Evolutionary conservation across 2,329 filamentous ascomycete genomes (phyloP), one percentile per base, ranked within the genome.

Genomic region (Microcyclospora tardicrescens): DNA sequence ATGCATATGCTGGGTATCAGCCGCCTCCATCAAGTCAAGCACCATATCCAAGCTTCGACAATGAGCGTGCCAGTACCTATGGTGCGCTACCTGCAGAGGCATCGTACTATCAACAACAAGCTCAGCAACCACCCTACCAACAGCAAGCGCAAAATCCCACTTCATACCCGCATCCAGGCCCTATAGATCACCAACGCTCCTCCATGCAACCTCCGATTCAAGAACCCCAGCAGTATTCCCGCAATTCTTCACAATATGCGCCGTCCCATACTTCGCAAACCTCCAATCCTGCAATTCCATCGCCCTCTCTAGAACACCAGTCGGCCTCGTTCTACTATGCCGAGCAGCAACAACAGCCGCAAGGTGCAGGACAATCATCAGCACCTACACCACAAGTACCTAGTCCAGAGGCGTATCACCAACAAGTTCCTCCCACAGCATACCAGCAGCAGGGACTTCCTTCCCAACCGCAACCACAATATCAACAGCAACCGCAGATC

Each of bases 271-370:
- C 45, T 11, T 52, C 49, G 3, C 51, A 53, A 15, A 40, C 43
- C 16, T 52, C 51, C 8, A 54, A 55, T 38, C 49, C 52, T 12
- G 36, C 43, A 16, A 38, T 52, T 27, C 43, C 37, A 40, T 55
- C 48, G 42, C 48, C 48, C 43, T 44, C 52, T 12, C 30, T 15
- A n/a, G 53, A 65, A 12, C 75, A 81, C 42, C 65, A 72, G 1
- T 72, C 66, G 42, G 64, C 70, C 10, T 67, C 68, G 9, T 79
- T 73, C 50, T 81, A 80, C 56, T 75, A 73, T 50, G 68, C 61
- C 46, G 59, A 57, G 37, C 54, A 52, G n/a, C 42, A 51, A 30
- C 42, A 45, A 16, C 41, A 39, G 35, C 43, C 53, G 5, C 19
- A 24, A 8, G 19, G 19, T 8, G 19, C 19, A 24, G 19, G 19